phyloP scores from a whole-genome alignment of 140 eudicot species.

The Ambrosia hybrid region DNA sequence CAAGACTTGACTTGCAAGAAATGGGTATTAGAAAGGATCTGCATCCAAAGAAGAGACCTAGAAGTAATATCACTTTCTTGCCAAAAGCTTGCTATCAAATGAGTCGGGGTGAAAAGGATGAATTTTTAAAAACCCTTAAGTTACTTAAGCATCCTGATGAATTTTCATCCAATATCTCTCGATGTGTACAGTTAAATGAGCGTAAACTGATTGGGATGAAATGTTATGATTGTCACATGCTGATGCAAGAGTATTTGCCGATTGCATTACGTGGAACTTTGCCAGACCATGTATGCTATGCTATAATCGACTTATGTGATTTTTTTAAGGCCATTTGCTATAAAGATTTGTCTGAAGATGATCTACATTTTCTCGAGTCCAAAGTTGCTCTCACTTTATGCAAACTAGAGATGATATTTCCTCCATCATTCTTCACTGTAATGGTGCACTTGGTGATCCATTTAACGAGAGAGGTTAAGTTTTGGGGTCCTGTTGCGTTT shows the following conservation, averaged over 20 bases:
- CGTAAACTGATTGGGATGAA: constrained; percentile 4
- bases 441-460: too few species aligned
- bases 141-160: not conserved
- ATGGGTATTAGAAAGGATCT: too few species aligned
- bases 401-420: too few species aligned
- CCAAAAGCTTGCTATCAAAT: not conserved
- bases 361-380: too few species aligned
- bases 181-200: not conserved
- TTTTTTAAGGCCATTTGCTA: too few species aligned
- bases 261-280: constrained; percentile 15
- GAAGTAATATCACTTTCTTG: too few species aligned
- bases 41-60: too few species aligned
- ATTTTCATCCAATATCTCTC: not conserved
- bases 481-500: not conserved
- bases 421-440: too few species aligned
- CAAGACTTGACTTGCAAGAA: too few species aligned
- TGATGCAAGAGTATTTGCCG: not conserved
- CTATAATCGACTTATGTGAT: not conserved
- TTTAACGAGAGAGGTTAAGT: too few species aligned
- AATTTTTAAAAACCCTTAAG: not conserved
- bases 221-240: not conserved
- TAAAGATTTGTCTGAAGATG: too few species aligned
- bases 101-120: not conserved
- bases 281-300: constrained; percentile 6
- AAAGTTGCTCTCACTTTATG: too few species aligned